Percentiles rank a stretch among this genome's conserved stretches.
phyloP scores from a whole-genome alignment of 2,329 filamentous ascomycete genomes.

The Phialophora macrospora region DNA sequence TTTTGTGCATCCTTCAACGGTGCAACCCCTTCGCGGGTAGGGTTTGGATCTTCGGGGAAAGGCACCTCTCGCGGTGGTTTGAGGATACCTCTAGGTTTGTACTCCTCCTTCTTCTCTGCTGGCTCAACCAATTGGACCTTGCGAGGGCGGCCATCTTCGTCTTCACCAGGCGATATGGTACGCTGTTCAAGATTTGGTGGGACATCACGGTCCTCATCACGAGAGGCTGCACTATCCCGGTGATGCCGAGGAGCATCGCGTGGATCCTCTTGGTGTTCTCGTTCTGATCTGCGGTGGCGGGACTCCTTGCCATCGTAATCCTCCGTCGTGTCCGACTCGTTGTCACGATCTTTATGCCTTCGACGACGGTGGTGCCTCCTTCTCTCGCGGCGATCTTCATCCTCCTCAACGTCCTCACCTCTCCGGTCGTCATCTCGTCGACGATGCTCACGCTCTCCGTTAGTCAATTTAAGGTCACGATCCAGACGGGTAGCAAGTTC shows the following conservation, averaged over 20 bases:
- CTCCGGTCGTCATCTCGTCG: slow-evolving; percentile 25
- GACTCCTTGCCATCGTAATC: slow-evolving; percentile 25
- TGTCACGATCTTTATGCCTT: slow-evolving; percentile 28
- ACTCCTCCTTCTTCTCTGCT: slow-evolving; percentile 68
- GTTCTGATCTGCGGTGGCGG: slow-evolving; percentile 21
- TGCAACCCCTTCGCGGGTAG: slow-evolving; percentile 85
- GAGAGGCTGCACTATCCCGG: slow-evolving; percentile 28
- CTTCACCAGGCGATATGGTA: slow-evolving; percentile 36
- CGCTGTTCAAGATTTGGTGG: slow-evolving; percentile 25
- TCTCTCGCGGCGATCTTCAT: slow-evolving; percentile 30
- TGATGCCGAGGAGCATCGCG: slow-evolving; percentile 27
- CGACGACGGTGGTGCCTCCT: slow-evolving; percentile 29
- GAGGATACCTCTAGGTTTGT: slow-evolving; percentile 77
- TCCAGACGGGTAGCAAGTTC: slow-evolving; percentile 29
- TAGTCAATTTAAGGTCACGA: slow-evolving; percentile 26
- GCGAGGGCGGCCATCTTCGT: slow-evolving; percentile 36
- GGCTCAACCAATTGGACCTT: slow-evolving; percentile 66
- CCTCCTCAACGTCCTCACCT: slow-evolving; percentile 20
- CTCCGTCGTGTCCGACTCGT: slow-evolving; percentile 34
- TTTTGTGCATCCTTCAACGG: slow-evolving; percentile 87
- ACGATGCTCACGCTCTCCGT: slow-evolving; percentile 28
- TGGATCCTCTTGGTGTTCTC: slow-evolving; percentile 23
- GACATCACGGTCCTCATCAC: slow-evolving; percentile 25
- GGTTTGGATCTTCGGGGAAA: slow-evolving; percentile 85
- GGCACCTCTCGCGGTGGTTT: slow-evolving; percentile 74